phyloP scores from a whole-genome alignment of 2,329 filamentous ascomycete genomes.

The Neurospora sp. region DNA sequence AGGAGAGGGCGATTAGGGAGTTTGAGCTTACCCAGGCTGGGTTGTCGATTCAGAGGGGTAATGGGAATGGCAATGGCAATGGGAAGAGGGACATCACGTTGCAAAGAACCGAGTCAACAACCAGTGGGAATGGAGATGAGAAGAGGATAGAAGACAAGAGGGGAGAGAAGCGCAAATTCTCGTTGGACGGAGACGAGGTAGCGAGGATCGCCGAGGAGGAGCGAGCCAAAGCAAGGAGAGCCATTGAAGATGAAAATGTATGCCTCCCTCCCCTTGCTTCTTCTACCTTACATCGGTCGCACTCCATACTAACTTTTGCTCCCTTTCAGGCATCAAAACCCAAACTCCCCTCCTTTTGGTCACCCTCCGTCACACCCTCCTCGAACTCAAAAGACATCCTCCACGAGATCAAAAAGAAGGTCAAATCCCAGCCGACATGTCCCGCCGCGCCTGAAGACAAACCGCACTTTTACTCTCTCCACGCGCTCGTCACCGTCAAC shows the following conservation, averaged over 20 bases:
- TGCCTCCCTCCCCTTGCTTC: constrained; percentile 1
- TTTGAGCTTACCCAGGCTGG: constrained; percentile 83
- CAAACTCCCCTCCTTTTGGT: constrained; percentile 81
- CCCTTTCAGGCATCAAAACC: constrained; percentile 46
- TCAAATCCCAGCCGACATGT: constrained; percentile 63
- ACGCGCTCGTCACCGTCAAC: constrained; percentile 62
- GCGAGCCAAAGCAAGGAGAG: constrained; percentile 56
- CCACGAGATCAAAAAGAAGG: constrained; percentile 46
- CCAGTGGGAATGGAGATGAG: constrained; percentile 10
- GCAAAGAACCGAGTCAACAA: not conserved
- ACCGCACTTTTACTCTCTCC: constrained; percentile 67
- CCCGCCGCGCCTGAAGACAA: constrained; percentile 59
- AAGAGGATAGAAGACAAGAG: constrained; percentile 31
- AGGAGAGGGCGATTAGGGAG: constrained; percentile 60
- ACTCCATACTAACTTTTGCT: constrained; percentile 4
- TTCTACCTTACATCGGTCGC: not conserved
- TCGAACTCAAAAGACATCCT: constrained; percentile 48
- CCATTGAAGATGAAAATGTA: constrained; percentile 64
- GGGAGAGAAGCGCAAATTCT: constrained; percentile 63
- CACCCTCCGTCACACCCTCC: constrained; percentile 69
- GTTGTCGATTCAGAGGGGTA: constrained; percentile 28
- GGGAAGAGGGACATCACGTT: constrained; percentile 14
- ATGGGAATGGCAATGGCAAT: constrained; percentile 14
- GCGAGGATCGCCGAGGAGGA: constrained; percentile 60
- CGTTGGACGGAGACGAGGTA: constrained; percentile 69